Evolutionary conservation across 768 basidiomycete species (phyloP).

Genomic region (Mrakia frigida): DNA sequence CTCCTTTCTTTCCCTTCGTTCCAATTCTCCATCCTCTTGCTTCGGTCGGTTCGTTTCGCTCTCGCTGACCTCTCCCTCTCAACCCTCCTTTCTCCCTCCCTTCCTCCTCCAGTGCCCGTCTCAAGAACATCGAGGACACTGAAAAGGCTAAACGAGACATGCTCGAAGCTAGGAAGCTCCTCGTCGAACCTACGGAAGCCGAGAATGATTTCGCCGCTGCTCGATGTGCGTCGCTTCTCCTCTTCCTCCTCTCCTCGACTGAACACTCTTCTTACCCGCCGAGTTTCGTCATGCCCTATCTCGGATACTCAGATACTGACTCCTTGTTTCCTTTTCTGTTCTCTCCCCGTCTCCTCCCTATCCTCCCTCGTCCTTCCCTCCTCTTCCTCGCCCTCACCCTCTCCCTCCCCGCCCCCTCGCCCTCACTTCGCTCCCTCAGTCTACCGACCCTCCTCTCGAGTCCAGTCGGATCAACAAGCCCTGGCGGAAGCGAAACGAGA

Average conservation of each 20-base stretch:
- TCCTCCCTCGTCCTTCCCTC: too few relatives aligned
- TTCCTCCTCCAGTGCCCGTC: slow-evolving; percentile 57
- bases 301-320: too few relatives aligned
- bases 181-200: slow-evolving; percentile 52
- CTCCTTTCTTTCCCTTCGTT: neutral
- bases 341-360: too few relatives aligned
- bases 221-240: slow-evolving; percentile 62
- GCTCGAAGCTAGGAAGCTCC: slow-evolving; percentile 56
- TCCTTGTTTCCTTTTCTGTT: too few relatives aligned
- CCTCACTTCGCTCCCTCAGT: slow-evolving; percentile 61
- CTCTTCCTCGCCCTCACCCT: neutral
- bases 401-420: neutral
- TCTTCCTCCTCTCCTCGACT: neutral
- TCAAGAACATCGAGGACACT: slow-evolving; percentile 95
- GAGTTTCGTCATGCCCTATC: too few relatives aligned
- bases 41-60: neutral
- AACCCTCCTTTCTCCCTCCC: neutral
- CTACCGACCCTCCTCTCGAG: slow-evolving; percentile 72
- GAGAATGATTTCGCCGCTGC: slow-evolving; percentile 80
- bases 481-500: slow-evolving; percentile 80
- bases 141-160: slow-evolving; percentile 90
- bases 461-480: slow-evolving; percentile 80
- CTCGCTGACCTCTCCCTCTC: neutral
- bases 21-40: neutral
- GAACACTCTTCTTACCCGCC: too few relatives aligned